Conservation (phyloP, 2,329 filamentous ascomycete genomes). For the Pseudonectria foliicola region DNA sequence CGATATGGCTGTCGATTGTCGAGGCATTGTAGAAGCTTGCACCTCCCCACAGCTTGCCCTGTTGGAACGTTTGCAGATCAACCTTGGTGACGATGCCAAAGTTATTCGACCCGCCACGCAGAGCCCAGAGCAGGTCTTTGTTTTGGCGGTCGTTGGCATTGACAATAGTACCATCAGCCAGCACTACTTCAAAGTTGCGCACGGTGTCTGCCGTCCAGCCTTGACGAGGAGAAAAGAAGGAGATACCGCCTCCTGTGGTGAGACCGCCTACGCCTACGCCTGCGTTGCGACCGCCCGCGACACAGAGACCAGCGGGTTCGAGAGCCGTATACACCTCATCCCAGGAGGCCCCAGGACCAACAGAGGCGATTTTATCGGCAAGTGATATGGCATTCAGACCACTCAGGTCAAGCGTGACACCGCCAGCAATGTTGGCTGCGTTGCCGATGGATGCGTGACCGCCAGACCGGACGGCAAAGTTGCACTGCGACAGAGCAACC, state of each 20-base stretch:
- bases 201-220: conserved; percentile 24
- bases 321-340: conserved; percentile 12
- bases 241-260: conserved; percentile 10
- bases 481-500: too few species aligned
- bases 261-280: conserved; percentile 13
- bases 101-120: conserved; percentile 30
- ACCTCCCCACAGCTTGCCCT: conserved; percentile 7
- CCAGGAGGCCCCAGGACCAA: conserved; percentile 13
- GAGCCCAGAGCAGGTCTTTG: conserved; percentile 27
- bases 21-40: conserved; percentile 8
- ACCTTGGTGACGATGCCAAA: conserved; percentile 31
- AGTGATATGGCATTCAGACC: conserved; percentile 10
- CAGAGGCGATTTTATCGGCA: conserved; percentile 6
- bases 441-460: too few species aligned
- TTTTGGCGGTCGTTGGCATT: conserved; percentile 29
- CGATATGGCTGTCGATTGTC: conserved; percentile 5
- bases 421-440: conserved; percentile 12
- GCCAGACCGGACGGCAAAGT: too few species aligned
- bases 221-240: conserved; percentile 18
- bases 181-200: conserved; percentile 34
- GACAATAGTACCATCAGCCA: conserved; percentile 31
- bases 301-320: conserved; percentile 2
- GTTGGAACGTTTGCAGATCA: conserved; percentile 19
- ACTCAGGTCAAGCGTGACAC: conserved; percentile 10
- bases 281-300: conserved; percentile 11